Base-by-base conservation (phyloP, 768 basidiomycete genomes). In the Lentinus tigrinus region DNA sequence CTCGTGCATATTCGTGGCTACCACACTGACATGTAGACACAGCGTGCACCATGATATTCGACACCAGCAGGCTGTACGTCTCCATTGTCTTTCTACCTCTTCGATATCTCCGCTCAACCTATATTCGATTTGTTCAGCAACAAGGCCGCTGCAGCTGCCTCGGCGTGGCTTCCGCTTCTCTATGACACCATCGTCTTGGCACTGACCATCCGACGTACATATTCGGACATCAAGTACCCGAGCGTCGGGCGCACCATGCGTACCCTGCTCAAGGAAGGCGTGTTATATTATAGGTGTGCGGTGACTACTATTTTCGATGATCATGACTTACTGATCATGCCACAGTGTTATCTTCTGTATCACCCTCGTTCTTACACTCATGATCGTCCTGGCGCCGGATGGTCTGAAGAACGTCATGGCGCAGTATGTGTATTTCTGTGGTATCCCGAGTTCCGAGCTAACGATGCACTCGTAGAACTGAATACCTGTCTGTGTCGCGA, bases 41-140 rank as follows among this genome's bases (percentile, higher is more conserved):
- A 78, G 78, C 75, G 13, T 79, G 78, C 59, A 71, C 69, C 6
- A 75, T 78, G 78, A 71, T 78, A 13, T 73, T 78, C 28, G 47
- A 65, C 37, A 21, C 31, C 10, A n/a, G 28, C 5, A 37, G 38
- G 21, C 28, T 64, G 48, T 54, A 52, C 13, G 46, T 49, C 34
- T 13, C 16, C 7, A 11, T 13, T 39, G 13, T 38, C 3, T 3
- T 13, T 16, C 17, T 5, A 42, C n/a, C 16, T 17, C n/a, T 16
- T 11, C 16, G n/a, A n/a, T n/a, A 14, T 21, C n/a, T 8, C 26
- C n/a, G 6, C 28, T 37, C 6, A 6, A 16, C 10, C 19, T 4
- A 6, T 37, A 17, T 16, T 24, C n/a, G n/a, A n/a, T 0, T 5
- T n/a, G 6, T 16, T 2, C 49, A 63, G 61, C 9, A 47, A 52